A percentile compares a stretch with the other conserved stretches of the same genome.
These are phyloP conservation scores for Diaporthe ampelina DNA, from an alignment of 2,329 filamentous ascomycete genomes.

Conservation along the genomic window DNA sequence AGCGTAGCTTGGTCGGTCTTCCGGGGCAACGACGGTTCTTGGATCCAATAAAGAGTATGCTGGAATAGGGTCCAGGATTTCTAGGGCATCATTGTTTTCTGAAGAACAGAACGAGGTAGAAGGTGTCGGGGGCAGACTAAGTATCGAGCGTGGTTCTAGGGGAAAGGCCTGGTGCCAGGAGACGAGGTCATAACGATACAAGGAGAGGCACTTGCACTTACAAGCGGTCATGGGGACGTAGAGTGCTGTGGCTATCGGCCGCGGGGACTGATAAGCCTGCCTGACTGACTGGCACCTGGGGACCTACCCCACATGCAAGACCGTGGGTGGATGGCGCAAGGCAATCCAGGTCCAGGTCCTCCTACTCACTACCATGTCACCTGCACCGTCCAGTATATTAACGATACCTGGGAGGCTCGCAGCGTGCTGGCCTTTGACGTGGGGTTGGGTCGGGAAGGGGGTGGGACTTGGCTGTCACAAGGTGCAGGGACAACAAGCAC, in stretches of 20 bases:
- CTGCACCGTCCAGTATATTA: not conserved
- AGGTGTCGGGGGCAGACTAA: not conserved
- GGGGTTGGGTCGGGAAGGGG: slow-evolving; percentile 11
- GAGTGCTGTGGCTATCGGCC: slow-evolving; percentile 21
- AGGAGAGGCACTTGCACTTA: slow-evolving; percentile 21
- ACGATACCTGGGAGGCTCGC: not conserved
- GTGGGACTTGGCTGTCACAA: slow-evolving; percentile 17
- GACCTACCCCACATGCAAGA: slow-evolving; percentile 12
- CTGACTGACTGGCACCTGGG: not conserved
- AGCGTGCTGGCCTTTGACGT: not conserved
- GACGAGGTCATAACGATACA: slow-evolving; percentile 31
- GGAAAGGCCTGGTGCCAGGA: not conserved
- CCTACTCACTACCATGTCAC: not conserved
- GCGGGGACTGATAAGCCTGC: slow-evolving; percentile 25
- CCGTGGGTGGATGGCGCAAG: slow-evolving; percentile 8
- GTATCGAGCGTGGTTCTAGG: not conserved
- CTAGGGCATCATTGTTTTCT: slow-evolving; percentile 6
- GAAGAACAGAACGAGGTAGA: not conserved
- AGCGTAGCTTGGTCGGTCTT: slow-evolving; percentile 6
- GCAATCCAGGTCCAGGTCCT: slow-evolving; percentile 1
- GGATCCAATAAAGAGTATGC: not conserved
- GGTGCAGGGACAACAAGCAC: slow-evolving; percentile 1
- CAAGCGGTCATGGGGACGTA: slow-evolving; percentile 23
- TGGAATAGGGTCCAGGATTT: not conserved
- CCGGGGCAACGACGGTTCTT: not conserved